Conservation (phyloP, 169 alveolate genomes). For the Plasmodium reichenowi region DNA sequence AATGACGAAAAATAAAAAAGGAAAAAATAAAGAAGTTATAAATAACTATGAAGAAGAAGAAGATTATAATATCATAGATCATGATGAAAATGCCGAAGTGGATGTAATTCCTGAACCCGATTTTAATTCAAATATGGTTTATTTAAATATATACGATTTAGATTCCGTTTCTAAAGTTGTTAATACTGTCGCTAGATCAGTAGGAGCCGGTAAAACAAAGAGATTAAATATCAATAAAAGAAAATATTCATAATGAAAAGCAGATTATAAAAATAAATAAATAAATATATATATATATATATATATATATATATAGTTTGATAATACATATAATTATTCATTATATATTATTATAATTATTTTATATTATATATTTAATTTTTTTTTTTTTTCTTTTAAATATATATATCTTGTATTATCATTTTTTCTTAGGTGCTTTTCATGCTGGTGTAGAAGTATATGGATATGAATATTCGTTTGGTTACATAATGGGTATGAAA, state of each 20-base stretch:
- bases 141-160: conserved; percentile 83
- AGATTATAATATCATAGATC: neutral
- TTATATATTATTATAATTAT: neutral
- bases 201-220: conserved; percentile 79
- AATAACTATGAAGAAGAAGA: conserved; percentile 2
- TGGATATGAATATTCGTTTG: conserved; percentile 83
- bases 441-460: conserved; percentile 88
- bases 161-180: conserved; percentile 82
- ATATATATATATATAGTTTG: too few relatives aligned
- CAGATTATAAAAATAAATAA: too few relatives aligned
- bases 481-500: conserved; percentile 66
- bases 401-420: neutral
- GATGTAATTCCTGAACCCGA: conserved; percentile 20
- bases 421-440: conserved; percentile 71
- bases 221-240: neutral
- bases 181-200: conserved; percentile 80
- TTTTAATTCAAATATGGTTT: conserved; percentile 64
- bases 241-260: too few relatives aligned
- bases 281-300: too few relatives aligned
- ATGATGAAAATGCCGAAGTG: neutral
- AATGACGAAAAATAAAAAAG: conserved; percentile 13
- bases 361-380: neutral
- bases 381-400: conserved; percentile 1
- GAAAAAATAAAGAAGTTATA: conserved; percentile 10
- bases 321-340: neutral